Evolutionary conservation across 345 rosid species (phyloP).

Genomic region (Bretschneidera sinensis): DNA sequence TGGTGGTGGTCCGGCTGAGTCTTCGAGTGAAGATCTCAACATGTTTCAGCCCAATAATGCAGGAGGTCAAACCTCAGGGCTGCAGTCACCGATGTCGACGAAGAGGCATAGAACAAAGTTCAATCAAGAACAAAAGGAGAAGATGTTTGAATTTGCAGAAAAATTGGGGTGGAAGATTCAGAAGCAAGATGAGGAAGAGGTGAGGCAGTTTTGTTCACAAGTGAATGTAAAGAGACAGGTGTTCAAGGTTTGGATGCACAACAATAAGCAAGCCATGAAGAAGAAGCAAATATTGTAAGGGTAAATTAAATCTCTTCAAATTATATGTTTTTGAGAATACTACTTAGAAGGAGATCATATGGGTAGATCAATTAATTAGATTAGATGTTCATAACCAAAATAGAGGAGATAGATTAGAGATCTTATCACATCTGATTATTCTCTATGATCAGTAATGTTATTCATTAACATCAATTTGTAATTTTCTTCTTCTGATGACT

Average conservation of each 20-base stretch:
- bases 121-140: conserved; percentile 54
- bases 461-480: neutral
- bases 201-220: conserved; percentile 48
- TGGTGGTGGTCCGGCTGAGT: conserved; percentile 26
- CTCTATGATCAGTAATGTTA: neutral
- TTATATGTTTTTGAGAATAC: no score
- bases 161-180: conserved; percentile 55
- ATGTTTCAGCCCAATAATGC: conserved; percentile 20
- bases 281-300: conserved; percentile 38
- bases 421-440: neutral
- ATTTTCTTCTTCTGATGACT: no score
- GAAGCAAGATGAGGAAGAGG: conserved; percentile 41
- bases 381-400: conserved; percentile 12
- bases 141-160: conserved; percentile 57
- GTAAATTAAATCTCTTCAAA: neutral
- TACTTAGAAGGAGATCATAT: neutral
- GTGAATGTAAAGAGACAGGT: conserved; percentile 53
- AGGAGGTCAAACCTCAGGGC: conserved; percentile 11
- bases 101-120: conserved; percentile 75
- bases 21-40: conserved; percentile 43
- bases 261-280: conserved; percentile 61
- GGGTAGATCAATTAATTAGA: neutral
- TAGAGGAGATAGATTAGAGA: conserved; percentile 2
- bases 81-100: conserved; percentile 12
- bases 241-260: conserved; percentile 82